Percentiles rank a stretch among this genome's conserved stretches.
phyloP scores from a whole-genome alignment of 2,329 filamentous ascomycete species.

The Trichoderma sp. region DNA sequence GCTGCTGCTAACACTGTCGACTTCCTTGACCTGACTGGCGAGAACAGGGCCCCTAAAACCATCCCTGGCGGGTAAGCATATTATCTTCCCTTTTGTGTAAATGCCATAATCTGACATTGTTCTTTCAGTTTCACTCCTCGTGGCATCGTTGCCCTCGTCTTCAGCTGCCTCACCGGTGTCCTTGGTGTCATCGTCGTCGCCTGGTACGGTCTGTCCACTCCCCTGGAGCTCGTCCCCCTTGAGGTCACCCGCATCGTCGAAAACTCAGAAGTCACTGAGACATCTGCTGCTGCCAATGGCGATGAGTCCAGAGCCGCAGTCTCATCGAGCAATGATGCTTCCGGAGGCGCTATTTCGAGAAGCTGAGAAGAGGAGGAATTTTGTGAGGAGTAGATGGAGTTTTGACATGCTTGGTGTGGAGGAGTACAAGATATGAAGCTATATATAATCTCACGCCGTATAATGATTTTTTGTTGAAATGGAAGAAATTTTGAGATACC shows the following conservation, averaged over 20 bases:
- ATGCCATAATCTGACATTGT: background rate
- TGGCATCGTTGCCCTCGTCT: conserved; percentile 72
- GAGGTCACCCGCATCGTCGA: conserved; percentile 19
- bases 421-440: background rate
- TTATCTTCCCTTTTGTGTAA: too few species aligned
- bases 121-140: conserved; percentile 58
- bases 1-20: conserved; percentile 69
- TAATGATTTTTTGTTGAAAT: background rate
- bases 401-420: background rate
- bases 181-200: conserved; percentile 65
- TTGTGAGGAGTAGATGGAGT: background rate
- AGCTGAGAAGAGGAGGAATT: background rate
- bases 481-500: conserved; percentile 15
- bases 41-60: conserved; percentile 52
- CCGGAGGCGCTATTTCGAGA: background rate
- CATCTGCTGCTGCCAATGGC: background rate
- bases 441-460: background rate
- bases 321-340: background rate
- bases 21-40: conserved; percentile 59
- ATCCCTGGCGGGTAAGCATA: conserved; percentile 64
- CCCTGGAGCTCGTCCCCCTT: conserved; percentile 20
- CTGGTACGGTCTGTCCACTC: conserved; percentile 55
- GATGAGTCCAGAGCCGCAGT: background rate
- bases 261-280: background rate
- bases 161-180: conserved; percentile 67